phyloP scores from a whole-genome alignment of 2,329 filamentous ascomycete species.

The Exophiala lecanii-corni region DNA sequence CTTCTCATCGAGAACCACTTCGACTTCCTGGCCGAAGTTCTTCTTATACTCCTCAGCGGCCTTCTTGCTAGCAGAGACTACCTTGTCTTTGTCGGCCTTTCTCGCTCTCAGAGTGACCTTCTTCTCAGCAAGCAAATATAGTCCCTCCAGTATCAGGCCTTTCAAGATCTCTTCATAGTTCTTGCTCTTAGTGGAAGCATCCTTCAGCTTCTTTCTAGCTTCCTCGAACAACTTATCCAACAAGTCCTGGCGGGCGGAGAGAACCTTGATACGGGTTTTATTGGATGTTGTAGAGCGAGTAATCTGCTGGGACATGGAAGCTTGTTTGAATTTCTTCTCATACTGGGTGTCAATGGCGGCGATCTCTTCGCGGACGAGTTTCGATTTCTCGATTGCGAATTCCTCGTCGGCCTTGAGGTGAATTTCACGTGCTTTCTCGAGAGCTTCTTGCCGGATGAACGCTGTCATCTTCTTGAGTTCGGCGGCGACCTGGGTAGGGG shows the following conservation, averaged over 20 bases:
- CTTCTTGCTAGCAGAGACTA: slow-evolving; percentile 72
- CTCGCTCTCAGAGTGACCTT: slow-evolving; percentile 70
- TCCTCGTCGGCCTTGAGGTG: slow-evolving; percentile 98
- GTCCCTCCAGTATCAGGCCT: slow-evolving; percentile 79
- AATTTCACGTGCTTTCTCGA: slow-evolving; percentile 96
- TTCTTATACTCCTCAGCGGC: slow-evolving; percentile 82
- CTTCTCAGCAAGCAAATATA: slow-evolving; percentile 81
- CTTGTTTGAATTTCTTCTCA: slow-evolving; percentile 99
- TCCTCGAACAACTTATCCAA: slow-evolving; percentile 85
- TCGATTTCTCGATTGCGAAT: slow-evolving; percentile 98
- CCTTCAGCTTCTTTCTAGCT: slow-evolving; percentile 66
- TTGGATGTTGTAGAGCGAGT: slow-evolving; percentile 93
- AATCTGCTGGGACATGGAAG: slow-evolving; percentile 97
- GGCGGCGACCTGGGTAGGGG: slow-evolving; percentile 69
- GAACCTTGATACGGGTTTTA: slow-evolving; percentile 86
- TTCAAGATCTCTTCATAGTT: slow-evolving; percentile 75
- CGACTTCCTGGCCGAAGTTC: slow-evolving; percentile 63
- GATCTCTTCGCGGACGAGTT: slow-evolving; percentile 94
- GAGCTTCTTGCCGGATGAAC: slow-evolving; percentile 98
- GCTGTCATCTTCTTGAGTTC: slow-evolving; percentile 99
- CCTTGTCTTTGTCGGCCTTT: slow-evolving; percentile 70
- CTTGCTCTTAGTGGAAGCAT: slow-evolving; percentile 61
- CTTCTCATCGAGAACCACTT: slow-evolving; percentile 70
- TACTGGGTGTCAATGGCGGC: slow-evolving; percentile 86
- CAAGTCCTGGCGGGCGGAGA: slow-evolving; percentile 81